A percentile compares a stretch with the other conserved stretches of the same genome.
Evolutionary conservation across 176 grass and related monocot genomes (phyloP).

Genomic region (sorghum (Sorghum bicolor)): DNA sequence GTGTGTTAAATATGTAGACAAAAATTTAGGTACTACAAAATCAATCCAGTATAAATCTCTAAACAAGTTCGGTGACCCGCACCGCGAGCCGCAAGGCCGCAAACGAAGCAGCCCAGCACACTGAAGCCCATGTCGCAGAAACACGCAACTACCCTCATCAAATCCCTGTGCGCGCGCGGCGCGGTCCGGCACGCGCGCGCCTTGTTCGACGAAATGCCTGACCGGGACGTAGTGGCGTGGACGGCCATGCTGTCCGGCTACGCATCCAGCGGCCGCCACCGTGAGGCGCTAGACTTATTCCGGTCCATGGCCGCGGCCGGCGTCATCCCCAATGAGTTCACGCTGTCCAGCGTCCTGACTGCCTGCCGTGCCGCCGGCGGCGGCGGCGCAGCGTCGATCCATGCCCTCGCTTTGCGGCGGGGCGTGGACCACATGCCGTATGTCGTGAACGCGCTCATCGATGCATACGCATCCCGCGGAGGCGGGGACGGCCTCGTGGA

Average conservation of each 20-base stretch:
- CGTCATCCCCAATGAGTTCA: conserved; percentile 47
- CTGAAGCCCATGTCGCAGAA: conserved; percentile 16
- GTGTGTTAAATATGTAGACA: too few species aligned
- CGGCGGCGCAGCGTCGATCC: background rate
- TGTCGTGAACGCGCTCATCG: conserved; percentile 50
- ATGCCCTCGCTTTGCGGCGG: conserved; percentile 28
- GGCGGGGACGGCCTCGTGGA: conserved; percentile 17
- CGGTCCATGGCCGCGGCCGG: conserved; percentile 33
- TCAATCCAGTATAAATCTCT: too few species aligned
- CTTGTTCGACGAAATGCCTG: conserved; percentile 56
- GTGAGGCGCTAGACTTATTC: conserved; percentile 27
- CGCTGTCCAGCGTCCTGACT: conserved; percentile 44
- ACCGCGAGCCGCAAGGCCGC: too few species aligned
- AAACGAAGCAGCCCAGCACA: background rate
- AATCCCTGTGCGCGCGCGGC: conserved; percentile 5
- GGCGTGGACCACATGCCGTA: conserved; percentile 37
- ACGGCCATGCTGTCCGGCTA: conserved; percentile 64
- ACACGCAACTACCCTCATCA: conserved; percentile 41
- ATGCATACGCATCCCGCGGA: conserved; percentile 28
- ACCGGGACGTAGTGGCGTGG: conserved; percentile 51
- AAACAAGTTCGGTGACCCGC: too few species aligned
- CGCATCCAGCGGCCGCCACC: conserved; percentile 27
- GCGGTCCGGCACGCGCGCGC: conserved; percentile 24
- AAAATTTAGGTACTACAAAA: too few species aligned
- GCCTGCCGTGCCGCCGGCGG: conserved; percentile 4